These are phyloP conservation scores for Globisporangium ultimum DNA, from an alignment of 352 stramenopile species.

Conservation along the genomic window DNA sequence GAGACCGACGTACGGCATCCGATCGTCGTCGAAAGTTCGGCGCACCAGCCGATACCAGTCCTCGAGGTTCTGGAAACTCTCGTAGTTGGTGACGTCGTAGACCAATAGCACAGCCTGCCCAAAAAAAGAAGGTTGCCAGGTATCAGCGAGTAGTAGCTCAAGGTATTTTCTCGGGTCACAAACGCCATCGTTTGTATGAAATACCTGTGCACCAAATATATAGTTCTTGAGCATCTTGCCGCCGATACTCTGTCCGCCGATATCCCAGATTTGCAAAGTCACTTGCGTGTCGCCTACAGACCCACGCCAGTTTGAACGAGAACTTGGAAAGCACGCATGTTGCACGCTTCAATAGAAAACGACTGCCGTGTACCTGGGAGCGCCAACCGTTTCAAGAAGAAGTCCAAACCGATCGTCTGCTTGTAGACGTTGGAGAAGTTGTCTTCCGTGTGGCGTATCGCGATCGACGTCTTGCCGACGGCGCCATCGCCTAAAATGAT, in stretches of 20 bases:
- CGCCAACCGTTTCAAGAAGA: conserved; percentile 93
- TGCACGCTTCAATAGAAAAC: not conserved
- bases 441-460: conserved; percentile 89
- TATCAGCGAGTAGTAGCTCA: not conserved
- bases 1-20: conserved; percentile 88
- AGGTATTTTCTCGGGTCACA: not conserved
- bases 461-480: conserved; percentile 95
- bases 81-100: conserved; percentile 96
- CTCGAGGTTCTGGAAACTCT: conserved; percentile 94
- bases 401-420: conserved; percentile 94
- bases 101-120: conserved; percentile 85
- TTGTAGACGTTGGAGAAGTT: conserved; percentile 94
- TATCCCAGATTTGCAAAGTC: conserved; percentile 93
- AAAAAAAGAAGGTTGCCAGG: not conserved
- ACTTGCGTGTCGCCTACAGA: conserved; percentile 82
- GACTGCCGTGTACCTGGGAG: conserved; percentile 59
- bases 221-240: conserved; percentile 91
- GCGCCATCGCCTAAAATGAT: conserved; percentile 93
- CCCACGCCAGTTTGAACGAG: not conserved
- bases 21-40: conserved; percentile 78
- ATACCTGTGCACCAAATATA: conserved; percentile 91
- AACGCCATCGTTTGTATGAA: not conserved
- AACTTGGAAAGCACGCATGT: not conserved
- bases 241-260: conserved; percentile 90
- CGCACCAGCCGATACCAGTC: conserved; percentile 93